These are phyloP conservation scores for Cylindrotheca closterium DNA, from an alignment of 108 stramenopile species.

Conservation along the genomic window DNA sequence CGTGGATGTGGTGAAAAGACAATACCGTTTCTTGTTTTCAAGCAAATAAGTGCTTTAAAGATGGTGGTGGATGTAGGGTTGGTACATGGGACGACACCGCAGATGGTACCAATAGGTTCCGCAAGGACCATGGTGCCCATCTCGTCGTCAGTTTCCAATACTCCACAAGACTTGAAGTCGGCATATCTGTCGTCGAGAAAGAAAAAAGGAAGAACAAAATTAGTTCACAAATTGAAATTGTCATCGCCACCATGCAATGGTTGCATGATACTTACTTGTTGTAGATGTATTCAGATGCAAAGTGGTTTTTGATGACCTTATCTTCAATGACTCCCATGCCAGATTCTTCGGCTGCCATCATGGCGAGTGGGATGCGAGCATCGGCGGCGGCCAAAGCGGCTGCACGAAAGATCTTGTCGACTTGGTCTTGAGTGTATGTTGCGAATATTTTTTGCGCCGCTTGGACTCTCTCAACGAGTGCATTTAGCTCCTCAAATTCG, in stretches of 20 bases:
- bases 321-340: conserved; percentile 41
- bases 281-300: conserved; percentile 30
- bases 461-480: conserved; percentile 6
- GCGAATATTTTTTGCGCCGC: conserved; percentile 27
- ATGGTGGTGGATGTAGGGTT: conserved; percentile 46
- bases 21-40: conserved; percentile 31
- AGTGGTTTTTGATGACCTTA: conserved; percentile 43
- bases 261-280: too few relatives aligned
- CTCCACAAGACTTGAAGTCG: conserved; percentile 39
- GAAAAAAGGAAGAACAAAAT: too few relatives aligned
- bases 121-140: conserved; percentile 25
- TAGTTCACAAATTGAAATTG: too few relatives aligned
- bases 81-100: conserved; percentile 28
- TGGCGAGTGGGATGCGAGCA: conserved; percentile 30
- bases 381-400: conserved; percentile 25
- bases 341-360: conserved; percentile 37
- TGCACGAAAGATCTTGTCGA: conserved; percentile 30
- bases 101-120: conserved; percentile 26
- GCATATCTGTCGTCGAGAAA: too few relatives aligned
- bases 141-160: conserved; percentile 27
- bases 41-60: conserved; percentile 23
- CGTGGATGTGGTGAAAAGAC: conserved; percentile 36
- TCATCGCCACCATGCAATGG: too few relatives aligned
- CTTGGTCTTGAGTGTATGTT: conserved; percentile 29
- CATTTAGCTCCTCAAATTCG: conserved; percentile 1